Percentiles rank a stretch among this genome's conserved stretches.
Evolutionary conservation across 1,284 basidiomycete species (phyloP).

Genomic region (Malassezia pachydermatis): DNA sequence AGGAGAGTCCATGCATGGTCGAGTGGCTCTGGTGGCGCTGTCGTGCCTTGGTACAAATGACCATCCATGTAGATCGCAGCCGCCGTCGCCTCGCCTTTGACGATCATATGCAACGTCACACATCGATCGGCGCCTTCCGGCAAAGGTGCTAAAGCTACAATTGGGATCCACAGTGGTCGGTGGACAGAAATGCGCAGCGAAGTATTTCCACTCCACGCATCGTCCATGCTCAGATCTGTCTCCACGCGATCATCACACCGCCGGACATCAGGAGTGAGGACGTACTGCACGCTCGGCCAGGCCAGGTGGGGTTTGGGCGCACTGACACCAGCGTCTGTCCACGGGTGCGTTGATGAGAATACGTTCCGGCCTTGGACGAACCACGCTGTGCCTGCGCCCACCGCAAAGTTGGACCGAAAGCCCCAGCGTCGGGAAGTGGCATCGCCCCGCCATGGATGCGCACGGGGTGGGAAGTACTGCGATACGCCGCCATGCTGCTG

Average conservation of each 20-base stretch:
- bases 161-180: not conserved
- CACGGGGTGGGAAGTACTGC: constrained; percentile 10
- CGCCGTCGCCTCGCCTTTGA: not conserved
- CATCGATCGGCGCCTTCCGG: not conserved
- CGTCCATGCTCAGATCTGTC: not conserved
- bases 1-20: not conserved
- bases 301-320: constrained; percentile 14
- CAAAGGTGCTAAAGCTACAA: constrained; percentile 1
- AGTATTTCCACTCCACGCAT: constrained; percentile 13
- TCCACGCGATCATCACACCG: not conserved
- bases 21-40: not conserved
- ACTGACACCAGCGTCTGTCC: constrained; percentile 12
- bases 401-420: constrained; percentile 31
- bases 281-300: constrained; percentile 5
- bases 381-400: constrained; percentile 30
- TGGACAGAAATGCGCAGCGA: not conserved
- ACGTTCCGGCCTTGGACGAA: constrained; percentile 24
- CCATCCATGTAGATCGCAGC: not conserved
- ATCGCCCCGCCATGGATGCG: constrained; percentile 1
- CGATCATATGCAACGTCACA: not conserved
- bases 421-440: not conserved
- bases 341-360: not conserved
- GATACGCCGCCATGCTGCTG: constrained; percentile 4
- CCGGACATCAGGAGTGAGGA: not conserved
- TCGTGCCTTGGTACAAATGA: not conserved